Conservation (phyloP, 2,329 filamentous ascomycete species). For the Botryotinia convoluta region DNA sequence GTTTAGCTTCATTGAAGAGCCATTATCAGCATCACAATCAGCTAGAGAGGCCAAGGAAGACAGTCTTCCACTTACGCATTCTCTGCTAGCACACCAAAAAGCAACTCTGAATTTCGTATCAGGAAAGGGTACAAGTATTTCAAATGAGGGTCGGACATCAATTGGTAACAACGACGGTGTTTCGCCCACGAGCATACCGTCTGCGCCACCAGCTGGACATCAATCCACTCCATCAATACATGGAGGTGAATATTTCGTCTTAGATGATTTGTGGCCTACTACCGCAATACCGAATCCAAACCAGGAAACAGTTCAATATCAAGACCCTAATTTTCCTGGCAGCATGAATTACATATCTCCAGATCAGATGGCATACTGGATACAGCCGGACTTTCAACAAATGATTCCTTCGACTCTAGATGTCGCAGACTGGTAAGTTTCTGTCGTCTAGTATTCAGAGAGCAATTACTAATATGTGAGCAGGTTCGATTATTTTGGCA, state of each 20-base stretch:
- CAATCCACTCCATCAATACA: not conserved
- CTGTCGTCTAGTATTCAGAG: not conserved
- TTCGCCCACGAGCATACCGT: not conserved
- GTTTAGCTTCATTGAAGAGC: not conserved
- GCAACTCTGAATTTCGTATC: not conserved
- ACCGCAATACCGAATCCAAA: not conserved
- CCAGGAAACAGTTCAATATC: not conserved
- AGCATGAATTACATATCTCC: not conserved
- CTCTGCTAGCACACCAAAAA: slow-evolving; percentile 6
- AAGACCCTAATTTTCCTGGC: not conserved
- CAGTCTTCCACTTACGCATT: not conserved
- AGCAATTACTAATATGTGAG: not conserved
- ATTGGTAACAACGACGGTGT: not conserved
- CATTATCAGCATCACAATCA: not conserved
- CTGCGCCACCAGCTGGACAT: not conserved
- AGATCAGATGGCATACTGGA: slow-evolving; percentile 3
- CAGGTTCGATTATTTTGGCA: slow-evolving; percentile 12
- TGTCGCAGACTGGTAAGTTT: slow-evolving; percentile 11
- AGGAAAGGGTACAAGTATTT: not conserved
- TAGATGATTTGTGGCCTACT: not conserved
- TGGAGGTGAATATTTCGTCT: not conserved
- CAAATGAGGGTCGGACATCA: not conserved
- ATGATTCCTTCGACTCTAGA: slow-evolving; percentile 11
- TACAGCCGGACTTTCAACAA: slow-evolving; percentile 2
- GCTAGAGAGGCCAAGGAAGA: not conserved